phyloP scores from a whole-genome alignment of 352 stramenopile species.

The Pythium brassicae region DNA sequence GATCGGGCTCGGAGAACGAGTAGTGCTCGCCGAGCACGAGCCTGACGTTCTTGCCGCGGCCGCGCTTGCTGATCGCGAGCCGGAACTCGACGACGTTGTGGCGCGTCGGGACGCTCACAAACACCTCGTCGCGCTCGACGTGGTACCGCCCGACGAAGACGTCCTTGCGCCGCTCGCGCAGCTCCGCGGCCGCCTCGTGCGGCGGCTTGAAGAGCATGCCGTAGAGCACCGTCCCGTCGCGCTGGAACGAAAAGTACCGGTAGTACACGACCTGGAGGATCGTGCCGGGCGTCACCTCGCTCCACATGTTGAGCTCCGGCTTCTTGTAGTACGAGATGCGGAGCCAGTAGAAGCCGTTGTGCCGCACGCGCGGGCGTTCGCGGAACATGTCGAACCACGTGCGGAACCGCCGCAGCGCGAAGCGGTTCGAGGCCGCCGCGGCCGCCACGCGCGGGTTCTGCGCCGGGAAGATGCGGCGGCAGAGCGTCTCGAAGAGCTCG shows the following conservation, averaged over 20 bases:
- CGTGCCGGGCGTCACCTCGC: conserved; percentile 53
- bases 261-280: conserved; percentile 84
- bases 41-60: conserved; percentile 50
- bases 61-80: conserved; percentile 40
- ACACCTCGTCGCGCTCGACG: conserved; percentile 59
- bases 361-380: conserved; percentile 56
- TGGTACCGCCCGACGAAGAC: conserved; percentile 53
- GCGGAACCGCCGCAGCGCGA: conserved; percentile 53
- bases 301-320: conserved; percentile 83
- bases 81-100: conserved; percentile 72
- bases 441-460: conserved; percentile 46
- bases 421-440: conserved; percentile 41
- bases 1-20: conserved; percentile 61
- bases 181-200: conserved; percentile 36
- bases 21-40: conserved; percentile 69
- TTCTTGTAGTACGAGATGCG: conserved; percentile 84
- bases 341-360: conserved; percentile 82
- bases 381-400: conserved; percentile 79
- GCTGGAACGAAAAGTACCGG: conserved; percentile 78
- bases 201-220: conserved; percentile 74
- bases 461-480: conserved; percentile 58
- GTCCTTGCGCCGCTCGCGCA: conserved; percentile 30
- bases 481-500: conserved; percentile 61
- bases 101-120: conserved; percentile 63
- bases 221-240: conserved; percentile 69